Percentiles rank a stretch among this genome's conserved stretches.
These are phyloP conservation scores for Cladosporium oxysporum DNA, from an alignment of 2,329 filamentous ascomycete genomes.

Conservation along the genomic window DNA sequence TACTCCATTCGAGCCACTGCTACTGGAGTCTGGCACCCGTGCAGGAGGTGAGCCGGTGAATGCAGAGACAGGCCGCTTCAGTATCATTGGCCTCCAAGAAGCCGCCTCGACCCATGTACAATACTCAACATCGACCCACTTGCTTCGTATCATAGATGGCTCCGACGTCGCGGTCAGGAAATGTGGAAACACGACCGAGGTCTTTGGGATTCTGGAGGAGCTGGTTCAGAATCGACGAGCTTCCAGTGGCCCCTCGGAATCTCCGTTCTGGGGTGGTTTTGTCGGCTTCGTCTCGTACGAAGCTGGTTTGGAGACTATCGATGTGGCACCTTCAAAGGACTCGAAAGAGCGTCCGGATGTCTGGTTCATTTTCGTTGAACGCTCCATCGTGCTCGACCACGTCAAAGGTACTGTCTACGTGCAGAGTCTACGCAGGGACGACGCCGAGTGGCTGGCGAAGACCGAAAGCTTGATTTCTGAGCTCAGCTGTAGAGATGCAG, in stretches of 20 bases:
- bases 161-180: neutral
- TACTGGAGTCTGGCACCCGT: conserved; percentile 52
- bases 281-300: conserved; percentile 87
- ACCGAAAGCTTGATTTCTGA: neutral
- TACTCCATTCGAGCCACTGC: conserved; percentile 38
- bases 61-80: conserved; percentile 62
- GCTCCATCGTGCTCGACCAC: conserved; percentile 78
- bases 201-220: conserved; percentile 44
- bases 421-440: conserved; percentile 62
- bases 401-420: conserved; percentile 61
- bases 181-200: conserved; percentile 23
- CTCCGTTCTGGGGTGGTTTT: conserved; percentile 78
- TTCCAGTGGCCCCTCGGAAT: conserved; percentile 36
- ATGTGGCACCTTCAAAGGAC: conserved; percentile 44
- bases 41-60: conserved; percentile 41
- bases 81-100: conserved; percentile 70
- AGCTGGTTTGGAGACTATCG: conserved; percentile 67
- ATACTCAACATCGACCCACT: conserved; percentile 26
- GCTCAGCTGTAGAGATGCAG: neutral
- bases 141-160: conserved; percentile 23
- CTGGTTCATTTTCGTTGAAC: conserved; percentile 73
- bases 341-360: conserved; percentile 63
- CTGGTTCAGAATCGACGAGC: conserved; percentile 42
- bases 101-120: conserved; percentile 26
- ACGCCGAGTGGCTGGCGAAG: conserved; percentile 34